Evolutionary conservation across 179 eudicot genomes (phyloP), one percentile per base, ranked within the genome.

Genomic region (Beta corolliflora): DNA sequence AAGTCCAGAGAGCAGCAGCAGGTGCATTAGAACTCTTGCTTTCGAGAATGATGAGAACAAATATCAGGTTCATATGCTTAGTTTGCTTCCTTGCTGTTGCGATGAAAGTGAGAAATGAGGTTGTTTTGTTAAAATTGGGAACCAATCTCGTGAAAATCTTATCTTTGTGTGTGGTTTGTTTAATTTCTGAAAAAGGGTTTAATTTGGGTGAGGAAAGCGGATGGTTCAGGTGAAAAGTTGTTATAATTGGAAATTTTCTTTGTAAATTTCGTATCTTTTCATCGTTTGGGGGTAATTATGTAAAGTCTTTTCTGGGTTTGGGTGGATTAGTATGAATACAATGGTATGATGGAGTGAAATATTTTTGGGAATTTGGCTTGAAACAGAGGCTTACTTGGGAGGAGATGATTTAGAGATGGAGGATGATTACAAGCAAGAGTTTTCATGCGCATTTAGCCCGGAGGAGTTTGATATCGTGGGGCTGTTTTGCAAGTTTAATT

Each of bases 391-490:
- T 69, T 90, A 80, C 84, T 69, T 86, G 91, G 99, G 98, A 36
- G 91, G 90, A 71, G 98, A 89, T 71, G 97, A 89, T 15, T 76
- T 82, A 55, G 90, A 92, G 12, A 86, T 83, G 5, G 97, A 91
- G 29, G 97, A 94, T 54, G 98, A 94, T 80, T 80, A 76, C 74
- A 87, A 92, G 83, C 89, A 88, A 64, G 99, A 97, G 88, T 97
- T 75, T 84, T 72, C 94, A 48, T 97, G 99, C 75, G 97, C 98
- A 7, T 97, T 97, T 85, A 94, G 99, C 76, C 91, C 86, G 0
- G 97, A 94, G 56, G 97, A 94, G 81, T 94, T 91, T 56, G 98
- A 97, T 80, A 89, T 92, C 70, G 97, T 97, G 41, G 98, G 98
- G 69, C 90, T 97, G 11, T 97, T 92, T 82, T 94, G 97, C 29